A percentile compares a stretch with the other conserved stretches of the same genome.
Evolutionary conservation across 371 early-diverging fungal species (phyloP).

Genomic region (Chytridiales sp.): DNA sequence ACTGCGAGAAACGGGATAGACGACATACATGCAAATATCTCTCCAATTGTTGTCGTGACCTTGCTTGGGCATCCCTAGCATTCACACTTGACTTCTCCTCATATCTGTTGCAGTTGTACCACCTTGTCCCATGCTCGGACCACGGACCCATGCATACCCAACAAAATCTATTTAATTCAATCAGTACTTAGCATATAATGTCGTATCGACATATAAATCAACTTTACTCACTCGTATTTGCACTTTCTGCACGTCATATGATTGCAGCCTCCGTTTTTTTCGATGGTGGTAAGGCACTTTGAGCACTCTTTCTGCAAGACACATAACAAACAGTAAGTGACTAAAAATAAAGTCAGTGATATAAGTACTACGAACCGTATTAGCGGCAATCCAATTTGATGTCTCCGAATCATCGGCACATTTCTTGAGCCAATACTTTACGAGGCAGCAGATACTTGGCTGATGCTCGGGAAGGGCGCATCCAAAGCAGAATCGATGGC

Average conservation of each 20-base stretch:
- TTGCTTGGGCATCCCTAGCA: slow-evolving; percentile 79
- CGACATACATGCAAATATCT: slow-evolving; percentile 88
- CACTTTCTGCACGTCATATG: slow-evolving; percentile 56
- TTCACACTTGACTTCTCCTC: slow-evolving; percentile 80
- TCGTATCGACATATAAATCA: background rate
- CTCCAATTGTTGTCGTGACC: slow-evolving; percentile 86
- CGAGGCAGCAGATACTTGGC: slow-evolving; percentile 86
- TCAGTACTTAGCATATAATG: background rate
- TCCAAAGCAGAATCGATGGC: slow-evolving; percentile 88
- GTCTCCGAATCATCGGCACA: slow-evolving; percentile 97
- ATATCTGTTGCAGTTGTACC: slow-evolving; percentile 94
- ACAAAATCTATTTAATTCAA: slow-evolving; percentile 36
- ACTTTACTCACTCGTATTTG: slow-evolving; percentile 39
- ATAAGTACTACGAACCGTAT: slow-evolving; percentile 55
- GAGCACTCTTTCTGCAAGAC: slow-evolving; percentile 81
- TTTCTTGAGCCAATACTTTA: slow-evolving; percentile 89
- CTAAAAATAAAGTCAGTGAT: background rate
- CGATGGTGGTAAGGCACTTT: slow-evolving; percentile 90
- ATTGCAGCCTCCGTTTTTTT: slow-evolving; percentile 87
- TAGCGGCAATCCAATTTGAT: slow-evolving; percentile 93
- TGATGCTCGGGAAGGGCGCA: slow-evolving; percentile 89
- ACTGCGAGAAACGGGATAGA: background rate
- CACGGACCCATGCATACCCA: slow-evolving; percentile 77
- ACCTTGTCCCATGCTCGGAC: slow-evolving; percentile 89
- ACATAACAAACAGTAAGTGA: no score